phyloP scores from a whole-genome alignment of 257 asterid genomes.

The Ajuga chamaepitys region DNA sequence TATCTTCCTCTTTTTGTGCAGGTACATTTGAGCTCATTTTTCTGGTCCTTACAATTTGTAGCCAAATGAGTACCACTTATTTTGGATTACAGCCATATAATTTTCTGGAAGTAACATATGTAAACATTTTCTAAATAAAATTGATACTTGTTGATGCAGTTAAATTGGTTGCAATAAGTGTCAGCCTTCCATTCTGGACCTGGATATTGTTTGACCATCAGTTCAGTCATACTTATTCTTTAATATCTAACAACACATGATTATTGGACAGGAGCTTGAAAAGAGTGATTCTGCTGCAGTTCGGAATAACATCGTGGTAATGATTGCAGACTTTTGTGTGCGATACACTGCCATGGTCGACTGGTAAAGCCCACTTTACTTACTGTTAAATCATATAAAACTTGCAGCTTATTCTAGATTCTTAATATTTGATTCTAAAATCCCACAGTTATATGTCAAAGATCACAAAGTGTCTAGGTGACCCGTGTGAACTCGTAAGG shows the following conservation, averaged over 20 bases:
- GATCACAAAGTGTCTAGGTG: constrained; percentile 84
- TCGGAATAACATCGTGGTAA: constrained; percentile 76
- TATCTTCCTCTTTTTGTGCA: constrained; percentile 94
- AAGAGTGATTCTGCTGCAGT: constrained; percentile 77
- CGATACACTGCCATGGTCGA: constrained; percentile 91
- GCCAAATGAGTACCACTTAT: background rate
- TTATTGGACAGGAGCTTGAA: constrained; percentile 69
- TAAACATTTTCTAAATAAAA: too few relatives aligned
- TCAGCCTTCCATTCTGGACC: too few relatives aligned
- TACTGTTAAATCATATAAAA: background rate
- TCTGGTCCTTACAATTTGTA: background rate
- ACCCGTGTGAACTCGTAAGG: constrained; percentile 88
- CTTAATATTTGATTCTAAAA: background rate
- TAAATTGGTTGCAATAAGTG: too few relatives aligned
- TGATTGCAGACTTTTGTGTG: constrained; percentile 95
- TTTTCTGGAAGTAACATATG: constrained; percentile 1
- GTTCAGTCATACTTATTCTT: background rate
- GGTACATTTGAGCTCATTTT: constrained; percentile 36
- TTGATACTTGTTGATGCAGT: too few relatives aligned
- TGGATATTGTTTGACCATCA: too few relatives aligned
- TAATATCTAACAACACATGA: background rate
- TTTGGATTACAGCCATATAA: background rate
- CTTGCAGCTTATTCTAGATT: constrained; percentile 8
- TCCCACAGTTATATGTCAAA: constrained; percentile 64
- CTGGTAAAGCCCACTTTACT: constrained; percentile 47